Evolutionary conservation across 2,329 filamentous ascomycete genomes (phyloP).

Genomic region (Alternaria sp.): DNA sequence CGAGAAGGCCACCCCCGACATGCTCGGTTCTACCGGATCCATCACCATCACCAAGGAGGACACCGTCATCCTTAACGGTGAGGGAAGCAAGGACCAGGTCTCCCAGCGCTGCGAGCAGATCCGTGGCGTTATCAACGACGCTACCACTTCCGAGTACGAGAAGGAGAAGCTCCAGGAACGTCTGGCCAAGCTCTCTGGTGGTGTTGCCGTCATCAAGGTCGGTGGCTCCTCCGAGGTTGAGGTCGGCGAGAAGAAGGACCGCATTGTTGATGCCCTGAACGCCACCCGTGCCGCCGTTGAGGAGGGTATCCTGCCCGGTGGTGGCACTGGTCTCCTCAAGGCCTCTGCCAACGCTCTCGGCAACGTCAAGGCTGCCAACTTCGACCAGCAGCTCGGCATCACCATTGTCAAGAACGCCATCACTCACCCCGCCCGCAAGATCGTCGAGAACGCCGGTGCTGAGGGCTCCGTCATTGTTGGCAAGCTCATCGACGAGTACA

Average conservation of each 20-base stretch:
- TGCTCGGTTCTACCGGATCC: slow-evolving; percentile 95
- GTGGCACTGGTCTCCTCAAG: slow-evolving; percentile 98
- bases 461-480: slow-evolving; percentile 97
- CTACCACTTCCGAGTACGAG: slow-evolving; percentile 97
- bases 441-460: slow-evolving; percentile 96
- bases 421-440: slow-evolving; percentile 90
- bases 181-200: slow-evolving; percentile 97
- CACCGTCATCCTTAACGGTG: slow-evolving; percentile 97
- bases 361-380: slow-evolving; percentile 88
- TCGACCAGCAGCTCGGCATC: slow-evolving; percentile 98
- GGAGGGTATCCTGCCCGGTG: slow-evolving; percentile 98
- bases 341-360: slow-evolving; percentile 87
- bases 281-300: slow-evolving; percentile 97
- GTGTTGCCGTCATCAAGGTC: slow-evolving; percentile 99
- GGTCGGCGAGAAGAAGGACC: slow-evolving; percentile 99
- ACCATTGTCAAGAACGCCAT: slow-evolving; percentile 98
- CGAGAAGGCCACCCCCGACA: slow-evolving; percentile 94
- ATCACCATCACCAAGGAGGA: slow-evolving; percentile 99
- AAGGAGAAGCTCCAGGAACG: slow-evolving; percentile 99
- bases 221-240: slow-evolving; percentile 97
- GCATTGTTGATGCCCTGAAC: slow-evolving; percentile 97
- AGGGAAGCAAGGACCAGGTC: slow-evolving; percentile 93
- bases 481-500: slow-evolving; percentile 96
- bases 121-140: slow-evolving; percentile 93
- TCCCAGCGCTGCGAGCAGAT: slow-evolving; percentile 98